Evolutionary conservation across 2,329 filamentous ascomycete species (phyloP).

Genomic region (Verticillium isaacii): DNA sequence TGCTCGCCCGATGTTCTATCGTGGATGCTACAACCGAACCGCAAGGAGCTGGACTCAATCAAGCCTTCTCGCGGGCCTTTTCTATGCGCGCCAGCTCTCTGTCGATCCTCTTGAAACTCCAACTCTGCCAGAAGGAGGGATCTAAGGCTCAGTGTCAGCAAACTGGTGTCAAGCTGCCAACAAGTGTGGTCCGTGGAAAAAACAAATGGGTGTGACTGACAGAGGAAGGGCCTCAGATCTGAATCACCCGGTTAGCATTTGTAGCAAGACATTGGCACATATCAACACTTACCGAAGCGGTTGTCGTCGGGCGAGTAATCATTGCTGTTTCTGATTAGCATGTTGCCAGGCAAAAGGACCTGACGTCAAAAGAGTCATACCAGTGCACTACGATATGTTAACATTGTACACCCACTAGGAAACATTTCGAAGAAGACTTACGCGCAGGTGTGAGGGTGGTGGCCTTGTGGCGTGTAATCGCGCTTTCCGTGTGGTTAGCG

Average conservation of each 20-base stretch:
- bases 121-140: constrained; percentile 26
- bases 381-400: background rate
- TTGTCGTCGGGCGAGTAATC: constrained; percentile 21
- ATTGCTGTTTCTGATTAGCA: constrained; percentile 5
- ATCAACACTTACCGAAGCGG: constrained; percentile 15
- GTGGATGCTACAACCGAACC: too few relatives aligned
- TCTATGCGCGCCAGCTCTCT: constrained; percentile 27
- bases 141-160: constrained; percentile 19
- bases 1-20: too few relatives aligned
- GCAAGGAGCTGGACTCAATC: too few relatives aligned
- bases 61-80: constrained; percentile 12
- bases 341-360: background rate
- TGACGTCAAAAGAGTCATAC: background rate
- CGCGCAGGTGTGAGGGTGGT: constrained; percentile 9
- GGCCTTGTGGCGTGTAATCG: constrained; percentile 10
- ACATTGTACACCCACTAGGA: background rate
- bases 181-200: constrained; percentile 2
- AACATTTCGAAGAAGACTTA: background rate
- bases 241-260: constrained; percentile 1
- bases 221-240: constrained; percentile 17
- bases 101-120: constrained; percentile 35
- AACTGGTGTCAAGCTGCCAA: constrained; percentile 2
- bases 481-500: background rate
- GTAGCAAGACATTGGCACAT: background rate
- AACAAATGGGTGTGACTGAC: constrained; percentile 4